Evolutionary conservation across 495 filamentous ascomycete species (phyloP).

Genomic region (Pyrenopolyporus hunteri): DNA sequence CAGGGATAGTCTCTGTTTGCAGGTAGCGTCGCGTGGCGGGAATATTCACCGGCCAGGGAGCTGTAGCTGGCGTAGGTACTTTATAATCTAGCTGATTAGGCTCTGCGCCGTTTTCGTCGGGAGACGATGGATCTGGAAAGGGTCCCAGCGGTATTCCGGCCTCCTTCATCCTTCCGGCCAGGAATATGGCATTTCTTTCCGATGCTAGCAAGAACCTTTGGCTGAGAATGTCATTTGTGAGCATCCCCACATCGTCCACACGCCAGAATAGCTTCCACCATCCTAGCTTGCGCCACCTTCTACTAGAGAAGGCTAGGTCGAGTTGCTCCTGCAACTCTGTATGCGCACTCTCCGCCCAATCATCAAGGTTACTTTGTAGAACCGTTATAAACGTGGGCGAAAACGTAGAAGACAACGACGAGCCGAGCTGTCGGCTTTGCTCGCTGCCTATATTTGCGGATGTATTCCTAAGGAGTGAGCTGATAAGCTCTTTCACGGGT

Average conservation of each 20-base stretch:
- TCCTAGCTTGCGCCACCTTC: constrained; percentile 72
- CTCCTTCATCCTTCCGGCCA: constrained; percentile 80
- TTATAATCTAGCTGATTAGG: background rate
- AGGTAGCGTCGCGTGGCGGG: constrained; percentile 65
- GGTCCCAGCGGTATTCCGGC: constrained; percentile 56
- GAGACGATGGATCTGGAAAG: constrained; percentile 29
- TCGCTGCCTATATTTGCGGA: constrained; percentile 58
- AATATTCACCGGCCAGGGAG: constrained; percentile 57
- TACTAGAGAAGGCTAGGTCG: constrained; percentile 71
- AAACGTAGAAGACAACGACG: constrained; percentile 40
- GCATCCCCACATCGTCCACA: constrained; percentile 86
- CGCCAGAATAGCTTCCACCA: constrained; percentile 98
- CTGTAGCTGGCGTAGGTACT: constrained; percentile 17
- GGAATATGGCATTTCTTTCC: constrained; percentile 76
- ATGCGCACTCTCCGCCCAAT: constrained; percentile 82
- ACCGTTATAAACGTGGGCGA: constrained; percentile 53
- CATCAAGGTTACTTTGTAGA: constrained; percentile 63
- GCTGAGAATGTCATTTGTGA: constrained; percentile 76
- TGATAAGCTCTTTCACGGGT: constrained; percentile 69
- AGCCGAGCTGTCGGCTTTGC: constrained; percentile 49
- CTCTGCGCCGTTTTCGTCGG: constrained; percentile 1
- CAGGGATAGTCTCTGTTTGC: constrained; percentile 67
- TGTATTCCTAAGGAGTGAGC: constrained; percentile 67
- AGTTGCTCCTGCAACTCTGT: constrained; percentile 81
- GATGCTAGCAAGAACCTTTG: constrained; percentile 74